Base-by-base conservation (phyloP, 768 basidiomycete species). In the Pulveroboletus sp. region DNA sequence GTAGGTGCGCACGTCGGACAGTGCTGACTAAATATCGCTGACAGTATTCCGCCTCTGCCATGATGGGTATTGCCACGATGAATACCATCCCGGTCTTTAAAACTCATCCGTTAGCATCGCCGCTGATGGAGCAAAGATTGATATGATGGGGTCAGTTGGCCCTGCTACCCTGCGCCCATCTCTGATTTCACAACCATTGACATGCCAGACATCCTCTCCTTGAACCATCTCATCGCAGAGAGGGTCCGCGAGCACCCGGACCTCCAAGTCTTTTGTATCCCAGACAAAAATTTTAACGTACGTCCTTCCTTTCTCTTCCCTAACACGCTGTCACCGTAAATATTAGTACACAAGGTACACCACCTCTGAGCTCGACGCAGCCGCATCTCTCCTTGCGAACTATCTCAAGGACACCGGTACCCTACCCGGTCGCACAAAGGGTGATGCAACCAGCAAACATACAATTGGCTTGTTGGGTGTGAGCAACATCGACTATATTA, bases 321-420 rank as follows among this genome's bases (percentile, higher is more conserved):
- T 20, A 6, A n/a, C 13, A 7, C 12, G 13, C 17, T 27, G 2
- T 2, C 11, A 24, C 39, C 16, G 51, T n/a, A 17, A 21, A 2
- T 35, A 8, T 19, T 21, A 66, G 59, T 65, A 62, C 23, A 57
- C 23, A 35, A 64, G 40, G 40, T 66, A 66, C 34, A 64, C 65
- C 6, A 45, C 57, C 3, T 11, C 62, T 9, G 55, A 55, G 27
- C 54, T 64, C 11, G 64, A 64, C 53, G 51, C 50, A 3, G 56
- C 64, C 2, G 62, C 63, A 4, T 64, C 63, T 24, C 53, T 64
- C 17, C 53, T 64, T 29, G 64, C 65, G 3, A 56, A 66, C 37
- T 37, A 64, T 37, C 20, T 64, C 16, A 61, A 35, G 48, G 55
- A 62, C 42, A 46, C 50, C 1, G 57, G 59, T 5, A 17, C 40